Base-by-base conservation (phyloP, 176 grass and related monocot species). In the Bonia amplexicaulis region DNA sequence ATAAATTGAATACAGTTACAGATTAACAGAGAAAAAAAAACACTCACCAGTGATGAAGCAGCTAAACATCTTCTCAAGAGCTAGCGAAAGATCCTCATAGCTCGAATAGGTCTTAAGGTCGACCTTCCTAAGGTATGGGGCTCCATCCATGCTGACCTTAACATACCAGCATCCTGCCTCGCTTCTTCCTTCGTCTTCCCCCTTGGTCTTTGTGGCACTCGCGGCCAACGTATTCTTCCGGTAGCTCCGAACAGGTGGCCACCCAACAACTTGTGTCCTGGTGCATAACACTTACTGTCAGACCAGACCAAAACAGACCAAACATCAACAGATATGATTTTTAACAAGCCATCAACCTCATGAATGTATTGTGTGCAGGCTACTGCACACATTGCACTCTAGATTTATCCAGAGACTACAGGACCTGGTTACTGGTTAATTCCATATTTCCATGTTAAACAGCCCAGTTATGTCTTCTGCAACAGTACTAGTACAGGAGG, bases 61-160 rank as follows among this genome's bases (percentile, higher is more conserved):
- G 63, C 77, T 92, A 83, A 94, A 94, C 93, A 94, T 94, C 76
- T 92, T 90, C 85, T 94, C 93, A 20, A 94, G 85, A 66, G 75
- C 90, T 31, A 85, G 19, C 3, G 93, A 94, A 71, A 94, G 90
- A 29, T 94, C 85, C 63, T 86, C 88, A 54, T 94, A 94, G 90
- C 88, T 83, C 1, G 78, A 86, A 70, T 92, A 94, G 2, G 69
- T 94, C 82, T 92, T 94, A 48, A 94, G 93, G 82, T 94, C 90
- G n/a, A 94, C 87, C 66, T 94, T 94, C 85, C 93, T 87, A 9
- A 92, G 87, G 76, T 94, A 94, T 2, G 90, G 90, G 3, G 90
- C 93, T 49, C 93, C 93, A 88, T 94, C 93, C 93, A 94, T 92
- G 82, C 93, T 94, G 58, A 94, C 88, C 82, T 94, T 94, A 12